Evolutionary conservation across 306 rosid genomes (phyloP), one percentile per base, ranked within the genome.

Genomic region (Cicer judaicum): DNA sequence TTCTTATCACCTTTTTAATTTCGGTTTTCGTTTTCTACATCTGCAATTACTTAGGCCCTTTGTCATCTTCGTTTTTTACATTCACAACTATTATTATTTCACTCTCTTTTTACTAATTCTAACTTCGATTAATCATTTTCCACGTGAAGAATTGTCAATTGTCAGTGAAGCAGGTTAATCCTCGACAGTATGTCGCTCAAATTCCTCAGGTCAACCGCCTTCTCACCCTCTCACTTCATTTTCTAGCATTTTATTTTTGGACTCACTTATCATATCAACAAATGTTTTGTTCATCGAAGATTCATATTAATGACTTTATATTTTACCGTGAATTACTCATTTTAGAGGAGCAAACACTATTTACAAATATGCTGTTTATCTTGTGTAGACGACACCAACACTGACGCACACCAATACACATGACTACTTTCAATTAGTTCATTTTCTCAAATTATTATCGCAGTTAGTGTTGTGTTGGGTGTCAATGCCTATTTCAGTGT

Each of bases 141-240:
- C 59, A 2, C 11, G 46, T 59, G 40, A 41, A 88, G 88, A 87
- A 93, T 59, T 91, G 98, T 81, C 98, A 94, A 72, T 80, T 94
- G 80, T 89, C 96, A 1, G 96, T 94, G 62, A 91, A 91, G 79
- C 96, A 90, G 54, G 92, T 86, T 77, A 91, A 94, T 84, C 97
- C 98, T 13, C 79, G 97, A 2, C 97, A 91, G 10, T 94, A 94
- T 57, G 95, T 94, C 7, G 97, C 98, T 5, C 76, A 86, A 74
- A 91, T 94, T 74, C 93, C 98, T 4, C 93, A 87, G 91, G 98
- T 93, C 12, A 49, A 7, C 7, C 14, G 16, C 43, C 34, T 62
- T 62, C 7, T 55, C 34, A 24, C 7, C 34, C 41, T 52, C 8
- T 10, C 34, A 19, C n/a, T 43, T 47, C 34, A 8, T 5, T 74